Evolutionary conservation across 1,284 basidiomycete species (phyloP), one percentile per base, ranked within the genome.

Genomic region (Sporisorium graminicola): DNA sequence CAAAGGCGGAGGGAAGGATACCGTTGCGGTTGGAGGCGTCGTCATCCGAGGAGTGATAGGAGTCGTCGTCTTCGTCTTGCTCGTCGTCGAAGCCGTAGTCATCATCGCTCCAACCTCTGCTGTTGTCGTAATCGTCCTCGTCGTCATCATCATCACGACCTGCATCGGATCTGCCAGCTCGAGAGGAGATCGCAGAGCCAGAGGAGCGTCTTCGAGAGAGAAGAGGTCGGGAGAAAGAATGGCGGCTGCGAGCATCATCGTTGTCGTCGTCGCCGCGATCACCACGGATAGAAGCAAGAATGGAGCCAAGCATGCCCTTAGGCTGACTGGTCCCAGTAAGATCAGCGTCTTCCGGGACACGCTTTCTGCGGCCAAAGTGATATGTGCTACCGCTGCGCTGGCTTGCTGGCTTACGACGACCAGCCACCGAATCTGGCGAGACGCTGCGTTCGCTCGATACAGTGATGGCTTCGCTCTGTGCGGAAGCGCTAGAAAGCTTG

Each of bases 1-100:
- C 82, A 49, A 83, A 83, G 16, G 78, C 82, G 24, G 81, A 82
- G 22, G 82, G 82, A 12, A 83, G 64, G 13, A 83, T 65, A 12
- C 80, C 82, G 24, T 69, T 81, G 24, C 80, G 58, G 27, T 62
- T 64, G 22, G 67, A 60, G 10, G 40, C 53, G 24, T 67, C 82
- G n/a, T 81, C 82, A 49, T 81, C 80, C 2, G 79, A 78, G 18
- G 81, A 56, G 35, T 66, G 60, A 37, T 71, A 73, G 10, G 70
- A 69, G 13, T 44, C 63, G n/a, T 62, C 66, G 13, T n/a, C n/a
- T n/a, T 80, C 77, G 44, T 68, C 77, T 40, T 74, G 66, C 16
- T 72, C 61, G 26, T 81, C 78, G 29, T 76, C 75, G 37, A 73
- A 65, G 40, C 67, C 74, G 29, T 77, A 73, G 42, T 79, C 80